Base-by-base conservation (phyloP, 2,329 filamentous ascomycete genomes). In the Incumbomyces delicatus region DNA sequence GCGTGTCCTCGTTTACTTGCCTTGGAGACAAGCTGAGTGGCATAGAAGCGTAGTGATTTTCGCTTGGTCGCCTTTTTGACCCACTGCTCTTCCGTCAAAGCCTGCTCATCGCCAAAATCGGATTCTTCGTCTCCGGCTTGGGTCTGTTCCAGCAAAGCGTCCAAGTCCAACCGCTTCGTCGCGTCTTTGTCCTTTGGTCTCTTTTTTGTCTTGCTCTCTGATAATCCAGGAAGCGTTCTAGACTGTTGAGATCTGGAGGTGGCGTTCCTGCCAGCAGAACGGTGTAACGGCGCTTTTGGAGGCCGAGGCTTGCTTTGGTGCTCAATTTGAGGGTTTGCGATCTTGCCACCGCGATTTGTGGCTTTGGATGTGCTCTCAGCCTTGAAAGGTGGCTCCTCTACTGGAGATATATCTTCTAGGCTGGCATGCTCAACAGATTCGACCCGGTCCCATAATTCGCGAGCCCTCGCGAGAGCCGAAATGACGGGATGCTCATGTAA, bases 11-110 rank as follows among this genome's bases (percentile, higher is more conserved):
- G 86, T 63, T 87, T 89, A 69, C 87, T 94, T 47, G 87, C 81
- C 68, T 95, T 96, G 64, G 96, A 90, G 22, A 86, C 84, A 55
- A 98, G 92, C 63, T 98, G 92, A 2, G 89, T 95, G 2, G 94
- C 96, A 75, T 98, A 98, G 74, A 98, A 98, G 52, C 88, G 85
- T 48, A 98, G 77, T 53, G 80, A 87, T 73, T 94, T 95, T 74
- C 92, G 95, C 65, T 85, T 85, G 50, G 80, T 78, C 0, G 83
- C 85, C 68, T 98, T 98, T 59, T 94, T 87, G 35, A 85, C 85
- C 1, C 87, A 83, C 50, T 90, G 81, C 51, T 81, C 76, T 10
- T 81, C 80, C 45, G 88, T 87, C 49, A 96, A 76, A 3, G 73
- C 70, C 13, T 86, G 83, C 63, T 95, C 88, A 59, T 98, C 92